Evolutionary conservation across 139 green algal species (phyloP), one percentile per base, ranked within the genome.

Genomic region (Tetradesmus lagerheimii): DNA sequence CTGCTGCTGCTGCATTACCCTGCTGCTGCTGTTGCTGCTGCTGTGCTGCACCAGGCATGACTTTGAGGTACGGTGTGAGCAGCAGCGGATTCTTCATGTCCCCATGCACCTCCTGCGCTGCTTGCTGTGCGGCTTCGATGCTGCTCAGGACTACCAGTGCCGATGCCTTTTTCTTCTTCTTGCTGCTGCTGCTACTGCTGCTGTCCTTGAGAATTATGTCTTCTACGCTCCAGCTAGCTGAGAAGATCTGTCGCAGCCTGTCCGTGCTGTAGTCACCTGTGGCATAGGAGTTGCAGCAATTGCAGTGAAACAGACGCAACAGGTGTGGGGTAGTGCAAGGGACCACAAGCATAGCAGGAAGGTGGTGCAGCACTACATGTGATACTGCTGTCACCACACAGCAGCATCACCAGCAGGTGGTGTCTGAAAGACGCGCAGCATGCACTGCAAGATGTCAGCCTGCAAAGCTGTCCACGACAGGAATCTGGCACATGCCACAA

Each of bases 161-260:
- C 27, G 87, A 86, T 34, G 87, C 87, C 39, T 91, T 91, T 39
- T 91, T 91, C 62, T 74, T 87, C 78, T 87, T 86, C 23, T 71
- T 66, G 53, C 53, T 66, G 53, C 53, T 66, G 53, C 53, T 71
- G 57, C 57, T 71, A 23, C 57, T 71, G 18, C 34, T 67, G 27
- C 20, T 57, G 53, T 91, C 87, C 39, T 91, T 91, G 47, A 86
- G 35, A 25, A 91, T 91, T 29, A 91, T 78, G 18, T 91, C 87
- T 38, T 91, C 87, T 15, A 91, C 87, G 8, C 4, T 15, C 78
- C 78, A 91, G 62, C 2, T n/a, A 2, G 37, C 53, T 39, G 53
- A 47, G 27, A 91, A 91, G 29, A 86, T 62, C 16, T 64, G 35
- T 11, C 87, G 80, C 18, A 91, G 38, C 57, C 47, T 31, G 35